Conservation (phyloP, 1,284 basidiomycete genomes). For the Hemileia vastatrix region DNA sequence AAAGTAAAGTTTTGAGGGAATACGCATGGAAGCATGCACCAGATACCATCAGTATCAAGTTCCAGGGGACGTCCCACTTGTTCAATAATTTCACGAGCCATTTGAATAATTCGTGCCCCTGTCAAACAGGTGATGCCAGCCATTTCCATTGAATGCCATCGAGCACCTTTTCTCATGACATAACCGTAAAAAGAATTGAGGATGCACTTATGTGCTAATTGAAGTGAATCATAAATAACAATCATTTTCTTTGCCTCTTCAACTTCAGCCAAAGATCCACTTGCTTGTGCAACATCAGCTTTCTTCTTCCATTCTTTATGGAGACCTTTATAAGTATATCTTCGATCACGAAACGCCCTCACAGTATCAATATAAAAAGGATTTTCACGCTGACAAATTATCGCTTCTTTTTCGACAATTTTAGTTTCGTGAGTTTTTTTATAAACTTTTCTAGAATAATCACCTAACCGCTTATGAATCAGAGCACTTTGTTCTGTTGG, state of each 20-base stretch:
- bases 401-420: slow-evolving; percentile 84
- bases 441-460: slow-evolving; percentile 98
- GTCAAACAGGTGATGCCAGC: slow-evolving; percentile 98
- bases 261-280: slow-evolving; percentile 68
- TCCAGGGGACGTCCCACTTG: slow-evolving; percentile 95
- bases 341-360: slow-evolving; percentile 88
- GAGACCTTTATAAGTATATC: slow-evolving; percentile 98
- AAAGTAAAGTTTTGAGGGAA: slow-evolving; percentile 99
- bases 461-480: slow-evolving; percentile 90
- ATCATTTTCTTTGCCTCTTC: slow-evolving; percentile 99
- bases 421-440: slow-evolving; percentile 99
- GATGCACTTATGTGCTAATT: slow-evolving; percentile 99
- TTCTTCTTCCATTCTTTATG: slow-evolving; percentile 99
- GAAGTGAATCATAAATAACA: slow-evolving; percentile 98
- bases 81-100: slow-evolving; percentile 92
- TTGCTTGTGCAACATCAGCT: slow-evolving; percentile 62
- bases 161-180: slow-evolving; percentile 98
- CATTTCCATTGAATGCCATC: slow-evolving; percentile 99
- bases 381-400: slow-evolving; percentile 96
- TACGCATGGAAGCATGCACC: slow-evolving; percentile 98
- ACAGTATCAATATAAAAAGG: slow-evolving; percentile 99
- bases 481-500: slow-evolving; percentile 79
- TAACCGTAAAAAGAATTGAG: slow-evolving; percentile 99
- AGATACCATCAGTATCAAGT: slow-evolving; percentile 97
- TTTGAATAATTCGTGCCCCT: slow-evolving; percentile 98